Base-by-base conservation (phyloP, 345 rosid species). In the Balakata baccata region DNA sequence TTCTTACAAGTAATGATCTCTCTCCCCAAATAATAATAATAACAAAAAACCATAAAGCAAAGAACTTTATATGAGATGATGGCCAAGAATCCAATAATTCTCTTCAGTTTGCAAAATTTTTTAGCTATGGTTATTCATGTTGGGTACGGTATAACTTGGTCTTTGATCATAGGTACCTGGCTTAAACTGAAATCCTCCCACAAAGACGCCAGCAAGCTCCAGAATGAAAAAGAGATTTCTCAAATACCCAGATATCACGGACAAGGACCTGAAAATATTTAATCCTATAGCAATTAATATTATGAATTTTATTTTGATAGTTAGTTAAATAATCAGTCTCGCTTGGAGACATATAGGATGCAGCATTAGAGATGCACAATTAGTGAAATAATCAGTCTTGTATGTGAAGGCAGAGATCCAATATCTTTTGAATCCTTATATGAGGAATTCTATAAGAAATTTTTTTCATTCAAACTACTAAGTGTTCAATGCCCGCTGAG, bases 181-280 rank as follows among this genome's bases (percentile, higher is more conserved):
- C 53, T 81, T 79, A 89, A 41, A 85, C 23, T 37, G 77, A 70
- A 77, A 94, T 87, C 72, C 92, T 84, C 75, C 97, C 97, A 57
- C 97, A 92, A 50, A 94, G 95, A 59, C 97, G 95, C 98, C 98
- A 94, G 74, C 74, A 77, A 70, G 98, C 86, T 83, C 88, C 95
- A 5, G 82, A 70, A 50, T 94, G 97, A 80, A 92, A 94, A n/a
- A 90, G 87, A 69, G 97, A 94, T 80, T 94, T 92, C 90, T 92
- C 97, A 22, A 94, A 90, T 47, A 94, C 98, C 98, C 97, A 94
- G 38, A 94, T 90, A 60, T 91, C 92, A 23, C 90, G 92, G 54
- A 94, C 97, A 68, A 94, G 97, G 53, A 92, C 83, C 98, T 94
- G 82, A 39, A 49, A 72, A 68, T 56, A 50, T 29, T 29, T 29